These are phyloP conservation scores for Mortierella sp. DNA, from an alignment of 371 early-diverging fungal genomes.

Conservation along the genomic window DNA sequence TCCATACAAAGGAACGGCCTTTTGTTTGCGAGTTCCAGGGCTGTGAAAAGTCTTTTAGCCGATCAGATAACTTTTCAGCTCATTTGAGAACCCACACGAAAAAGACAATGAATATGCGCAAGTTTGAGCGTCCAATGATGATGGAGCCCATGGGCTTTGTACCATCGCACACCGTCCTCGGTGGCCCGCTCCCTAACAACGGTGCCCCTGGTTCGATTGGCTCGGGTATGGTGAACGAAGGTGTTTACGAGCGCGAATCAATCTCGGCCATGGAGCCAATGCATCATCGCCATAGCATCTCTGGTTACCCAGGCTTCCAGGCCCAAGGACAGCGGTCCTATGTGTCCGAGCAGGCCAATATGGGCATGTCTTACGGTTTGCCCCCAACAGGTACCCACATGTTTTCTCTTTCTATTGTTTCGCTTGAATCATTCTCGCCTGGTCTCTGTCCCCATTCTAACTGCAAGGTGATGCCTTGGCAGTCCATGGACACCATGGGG, in stretches of 20 bases:
- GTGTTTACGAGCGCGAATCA: slow-evolving; percentile 3
- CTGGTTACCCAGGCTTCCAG: slow-evolving; percentile 7
- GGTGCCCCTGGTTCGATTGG: background rate
- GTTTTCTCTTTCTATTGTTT: slow-evolving; percentile 4
- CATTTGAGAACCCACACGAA: slow-evolving; percentile 66
- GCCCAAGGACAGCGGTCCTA: background rate
- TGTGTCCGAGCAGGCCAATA: no score
- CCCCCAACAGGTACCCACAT: no score
- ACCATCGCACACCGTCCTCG: background rate
- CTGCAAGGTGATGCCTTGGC: slow-evolving; percentile 15
- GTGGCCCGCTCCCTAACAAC: background rate
- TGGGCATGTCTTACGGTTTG: no score
- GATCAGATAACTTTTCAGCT: slow-evolving; percentile 79
- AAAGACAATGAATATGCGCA: slow-evolving; percentile 30
- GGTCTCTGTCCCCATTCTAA: slow-evolving; percentile 9
- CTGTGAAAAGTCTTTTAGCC: slow-evolving; percentile 78
- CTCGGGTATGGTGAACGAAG: background rate
- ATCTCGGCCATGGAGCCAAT: background rate
- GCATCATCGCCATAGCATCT: slow-evolving; percentile 8
- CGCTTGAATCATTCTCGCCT: slow-evolving; percentile 1
- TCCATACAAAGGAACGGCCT: slow-evolving; percentile 72
- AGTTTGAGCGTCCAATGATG: slow-evolving; percentile 20
- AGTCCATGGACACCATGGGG: slow-evolving; percentile 33
- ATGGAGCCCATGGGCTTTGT: slow-evolving; percentile 2
- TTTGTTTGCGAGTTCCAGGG: slow-evolving; percentile 74